Evolutionary conservation across 306 rosid genomes (phyloP).

Genomic region (Medicago truncatula): MtrunA17r5.0-ANR NC_053049.1:48386001-48386500

Average conservation of each 20-base stretch:
- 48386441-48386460: neutral
- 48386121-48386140: no score
- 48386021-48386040: no score
- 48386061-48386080: no score
- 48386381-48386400: neutral
- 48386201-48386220: neutral
- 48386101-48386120: no score
- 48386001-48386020: no score
- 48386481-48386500: neutral
- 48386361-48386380: neutral
- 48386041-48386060: no score
- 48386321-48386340: neutral
- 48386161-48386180: no score
- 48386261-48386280: neutral
- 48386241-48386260: neutral
- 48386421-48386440: neutral
- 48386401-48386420: neutral
- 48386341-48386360: conserved; percentile 21
- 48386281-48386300: neutral
- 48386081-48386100: no score
- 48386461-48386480: no score
- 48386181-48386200: neutral
- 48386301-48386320: neutral
- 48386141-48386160: no score
- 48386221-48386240: neutral